Evolutionary conservation across 2,329 filamentous ascomycete genomes (phyloP).

Genomic region (Diplocarpon rosae): DNA sequence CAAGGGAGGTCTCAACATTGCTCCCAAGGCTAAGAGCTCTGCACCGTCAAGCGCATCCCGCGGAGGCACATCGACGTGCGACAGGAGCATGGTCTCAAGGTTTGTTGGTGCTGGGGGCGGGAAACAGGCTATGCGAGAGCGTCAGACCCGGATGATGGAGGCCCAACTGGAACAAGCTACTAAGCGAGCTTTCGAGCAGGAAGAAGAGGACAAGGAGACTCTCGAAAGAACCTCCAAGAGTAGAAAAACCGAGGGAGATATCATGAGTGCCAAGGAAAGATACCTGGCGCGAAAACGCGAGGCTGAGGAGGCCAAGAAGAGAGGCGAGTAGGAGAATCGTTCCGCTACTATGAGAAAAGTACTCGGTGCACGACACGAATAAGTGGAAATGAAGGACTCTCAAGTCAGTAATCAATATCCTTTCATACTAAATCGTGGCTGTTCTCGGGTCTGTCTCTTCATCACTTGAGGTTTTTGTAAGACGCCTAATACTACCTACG

Average conservation of each 20-base stretch:
- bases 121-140: slow-evolving; percentile 59
- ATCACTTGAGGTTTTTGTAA: too few relatives aligned
- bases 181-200: slow-evolving; percentile 61
- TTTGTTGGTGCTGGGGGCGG: slow-evolving; percentile 36
- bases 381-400: neutral
- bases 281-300: slow-evolving; percentile 69
- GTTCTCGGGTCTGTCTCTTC: too few relatives aligned
- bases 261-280: slow-evolving; percentile 67
- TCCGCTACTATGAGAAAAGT: too few relatives aligned
- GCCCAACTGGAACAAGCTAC: slow-evolving; percentile 63
- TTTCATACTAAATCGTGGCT: neutral
- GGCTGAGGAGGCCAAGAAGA: slow-evolving; percentile 57
- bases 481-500: too few relatives aligned
- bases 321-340: slow-evolving; percentile 22
- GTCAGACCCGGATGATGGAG: slow-evolving; percentile 70
- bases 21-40: slow-evolving; percentile 46
- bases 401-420: neutral
- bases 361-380: neutral
- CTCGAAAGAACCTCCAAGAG: slow-evolving; percentile 60
- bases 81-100: slow-evolving; percentile 24
- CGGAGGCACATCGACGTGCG: slow-evolving; percentile 14
- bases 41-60: slow-evolving; percentile 8
- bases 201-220: slow-evolving; percentile 50
- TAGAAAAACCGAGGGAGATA: slow-evolving; percentile 65
- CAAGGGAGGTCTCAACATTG: slow-evolving; percentile 63